These are phyloP conservation scores for Clitopilus hobsonii DNA, from an alignment of 768 basidiomycete species.

Conservation along the genomic window DNA sequence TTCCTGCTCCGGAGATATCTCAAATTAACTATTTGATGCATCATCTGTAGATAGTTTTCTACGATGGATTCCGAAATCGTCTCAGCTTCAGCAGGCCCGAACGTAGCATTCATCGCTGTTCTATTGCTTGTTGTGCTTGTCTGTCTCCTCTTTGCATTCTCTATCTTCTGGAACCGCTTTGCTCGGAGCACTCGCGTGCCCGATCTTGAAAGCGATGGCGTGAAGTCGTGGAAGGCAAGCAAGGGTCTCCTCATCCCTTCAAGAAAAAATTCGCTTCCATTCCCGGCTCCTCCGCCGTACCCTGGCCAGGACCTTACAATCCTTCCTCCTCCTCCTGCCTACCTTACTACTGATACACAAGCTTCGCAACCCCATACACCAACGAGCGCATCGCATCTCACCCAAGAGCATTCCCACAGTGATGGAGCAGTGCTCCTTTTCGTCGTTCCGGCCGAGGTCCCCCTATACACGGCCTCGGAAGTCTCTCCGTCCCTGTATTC, in stretches of 20 bases:
- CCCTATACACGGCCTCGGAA: neutral
- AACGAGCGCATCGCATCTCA: neutral
- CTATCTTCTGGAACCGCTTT: neutral
- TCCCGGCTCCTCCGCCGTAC: neutral
- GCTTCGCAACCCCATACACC: neutral
- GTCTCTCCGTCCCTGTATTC: neutral
- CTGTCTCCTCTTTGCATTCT: neutral
- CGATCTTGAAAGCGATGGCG: neutral
- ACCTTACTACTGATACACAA: neutral
- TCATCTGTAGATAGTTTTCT: too few species aligned
- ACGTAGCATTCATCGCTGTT: neutral
- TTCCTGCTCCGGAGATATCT: neutral
- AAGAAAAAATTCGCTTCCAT: neutral
- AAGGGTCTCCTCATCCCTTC: neutral
- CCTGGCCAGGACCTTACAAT: neutral
- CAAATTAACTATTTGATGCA: too few species aligned
- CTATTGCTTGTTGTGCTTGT: neutral
- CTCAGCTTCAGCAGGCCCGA: neutral
- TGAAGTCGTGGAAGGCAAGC: neutral
- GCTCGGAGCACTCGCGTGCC: neutral
- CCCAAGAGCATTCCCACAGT: neutral
- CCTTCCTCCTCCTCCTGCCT: neutral
- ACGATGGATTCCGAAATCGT: neutral
- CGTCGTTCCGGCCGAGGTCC: neutral
- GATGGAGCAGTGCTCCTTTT: neutral